Evolutionary conservation across 2,329 filamentous ascomycete species (phyloP).

Genomic region (Bimuria novae-zelandiae): DNA sequence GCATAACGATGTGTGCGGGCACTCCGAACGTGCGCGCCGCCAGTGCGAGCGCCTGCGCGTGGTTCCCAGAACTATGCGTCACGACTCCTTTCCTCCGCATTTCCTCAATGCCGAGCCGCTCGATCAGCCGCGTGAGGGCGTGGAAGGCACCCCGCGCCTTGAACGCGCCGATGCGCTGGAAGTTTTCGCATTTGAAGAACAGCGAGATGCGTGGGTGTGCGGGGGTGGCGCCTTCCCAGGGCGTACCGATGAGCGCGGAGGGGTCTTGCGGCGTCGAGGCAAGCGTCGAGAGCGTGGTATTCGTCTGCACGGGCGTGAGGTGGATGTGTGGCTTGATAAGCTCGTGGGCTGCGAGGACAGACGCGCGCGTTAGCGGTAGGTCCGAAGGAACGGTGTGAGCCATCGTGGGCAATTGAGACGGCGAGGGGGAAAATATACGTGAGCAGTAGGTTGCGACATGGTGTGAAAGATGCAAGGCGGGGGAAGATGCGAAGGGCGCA

Average conservation of each 20-base stretch:
- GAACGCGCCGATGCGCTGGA: conserved; percentile 89
- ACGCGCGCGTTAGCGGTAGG: conserved; percentile 71
- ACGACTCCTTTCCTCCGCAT: conserved; percentile 71
- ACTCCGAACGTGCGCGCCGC: conserved; percentile 76
- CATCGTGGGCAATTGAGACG: not conserved
- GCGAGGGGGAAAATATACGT: not conserved
- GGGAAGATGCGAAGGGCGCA: not conserved
- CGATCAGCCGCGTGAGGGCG: conserved; percentile 72
- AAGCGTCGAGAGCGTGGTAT: conserved; percentile 71
- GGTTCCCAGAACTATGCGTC: conserved; percentile 90
- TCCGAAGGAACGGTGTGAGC: conserved; percentile 26
- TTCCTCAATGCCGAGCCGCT: conserved; percentile 52
- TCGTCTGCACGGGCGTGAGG: conserved; percentile 81
- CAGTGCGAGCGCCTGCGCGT: conserved; percentile 88
- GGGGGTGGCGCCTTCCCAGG: conserved; percentile 61
- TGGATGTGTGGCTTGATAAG: conserved; percentile 79
- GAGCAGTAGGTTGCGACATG: no score
- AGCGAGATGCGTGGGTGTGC: conserved; percentile 71
- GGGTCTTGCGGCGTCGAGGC: conserved; percentile 71
- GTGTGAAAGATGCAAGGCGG: not conserved
- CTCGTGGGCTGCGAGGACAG: conserved; percentile 71
- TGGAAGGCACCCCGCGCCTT: conserved; percentile 92
- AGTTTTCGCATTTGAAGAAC: conserved; percentile 96
- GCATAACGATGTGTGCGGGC: conserved; percentile 90
- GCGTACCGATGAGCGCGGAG: conserved; percentile 60